Conservation (phyloP, 2,329 filamentous ascomycete genomes). For the Claviceps quebecensis region DNA sequence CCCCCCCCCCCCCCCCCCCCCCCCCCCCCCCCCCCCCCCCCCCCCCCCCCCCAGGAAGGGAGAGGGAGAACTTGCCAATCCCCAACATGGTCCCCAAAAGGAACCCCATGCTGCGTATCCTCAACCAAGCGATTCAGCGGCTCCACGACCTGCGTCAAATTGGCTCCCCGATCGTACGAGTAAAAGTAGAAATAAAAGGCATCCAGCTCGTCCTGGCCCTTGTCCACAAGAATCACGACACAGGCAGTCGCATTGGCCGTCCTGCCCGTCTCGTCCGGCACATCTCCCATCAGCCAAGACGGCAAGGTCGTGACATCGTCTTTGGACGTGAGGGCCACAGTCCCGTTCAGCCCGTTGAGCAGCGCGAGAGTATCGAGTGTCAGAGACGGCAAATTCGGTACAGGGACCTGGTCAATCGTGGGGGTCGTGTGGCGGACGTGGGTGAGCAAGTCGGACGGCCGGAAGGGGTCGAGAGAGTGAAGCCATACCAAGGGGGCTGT, state of each 20-base stretch:
- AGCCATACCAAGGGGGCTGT: slow-evolving; percentile 19
- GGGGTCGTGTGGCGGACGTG: slow-evolving; percentile 18
- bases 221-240: slow-evolving; percentile 15
- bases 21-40: too few relatives aligned
- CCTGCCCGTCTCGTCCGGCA: slow-evolving; percentile 11
- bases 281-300: slow-evolving; percentile 13
- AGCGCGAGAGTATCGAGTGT: slow-evolving; percentile 1
- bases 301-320: slow-evolving; percentile 12
- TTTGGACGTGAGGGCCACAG: slow-evolving; percentile 15
- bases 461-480: slow-evolving; percentile 18
- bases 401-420: slow-evolving; percentile 6
- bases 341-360: slow-evolving; percentile 9
- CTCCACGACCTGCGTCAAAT: slow-evolving; percentile 15
- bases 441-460: slow-evolving; percentile 15
- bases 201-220: slow-evolving; percentile 9
- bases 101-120: slow-evolving; percentile 7
- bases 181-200: slow-evolving; percentile 22
- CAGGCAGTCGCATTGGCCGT: slow-evolving; percentile 14
- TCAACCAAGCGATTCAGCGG: slow-evolving; percentile 12
- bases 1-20: too few relatives aligned
- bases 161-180: slow-evolving; percentile 16
- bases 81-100: slow-evolving; percentile 15
- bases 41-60: too few relatives aligned
- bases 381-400: slow-evolving; percentile 16
- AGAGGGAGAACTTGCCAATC: slow-evolving; percentile 11